These are phyloP conservation scores for Ceratobasidium sp. DNA, from an alignment of 1,284 basidiomycete genomes.

Conservation along the genomic window DNA sequence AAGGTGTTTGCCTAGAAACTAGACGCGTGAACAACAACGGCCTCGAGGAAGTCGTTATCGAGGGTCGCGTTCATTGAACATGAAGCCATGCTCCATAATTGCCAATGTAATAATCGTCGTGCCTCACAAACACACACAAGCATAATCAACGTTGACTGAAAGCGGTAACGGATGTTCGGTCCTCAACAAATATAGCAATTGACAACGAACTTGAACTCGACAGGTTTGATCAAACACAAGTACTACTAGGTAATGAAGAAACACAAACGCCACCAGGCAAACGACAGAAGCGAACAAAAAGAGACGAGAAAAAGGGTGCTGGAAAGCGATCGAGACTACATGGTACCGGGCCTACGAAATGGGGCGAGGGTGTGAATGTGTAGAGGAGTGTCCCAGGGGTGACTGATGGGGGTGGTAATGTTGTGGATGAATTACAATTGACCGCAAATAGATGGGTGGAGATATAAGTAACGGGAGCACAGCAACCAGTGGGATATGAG, in stretches of 20 bases:
- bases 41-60: too few species aligned
- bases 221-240: conserved; percentile 33
- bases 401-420: conserved; percentile 3
- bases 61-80: too few species aligned
- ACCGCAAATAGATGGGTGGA: conserved; percentile 41
- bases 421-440: conserved; percentile 40
- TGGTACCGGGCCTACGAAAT: conserved; percentile 4
- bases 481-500: conserved; percentile 34
- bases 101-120: conserved; percentile 38
- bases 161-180: not conserved
- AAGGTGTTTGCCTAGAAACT: conserved; percentile 13
- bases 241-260: conserved; percentile 19
- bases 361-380: not conserved
- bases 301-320: conserved; percentile 23
- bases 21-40: conserved; percentile 11
- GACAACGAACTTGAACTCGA: conserved; percentile 38
- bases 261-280: too few species aligned
- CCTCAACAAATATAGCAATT: conserved; percentile 39
- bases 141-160: not conserved
- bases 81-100: conserved; percentile 16
- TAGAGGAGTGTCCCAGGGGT: conserved; percentile 11
- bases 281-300: conserved; percentile 16
- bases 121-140: conserved; percentile 24
- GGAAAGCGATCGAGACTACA: conserved; percentile 40
- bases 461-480: conserved; percentile 42